Conservation (phyloP, 1,139 yeast genomes). For the Blastobotrys malaysiensis region DNA sequence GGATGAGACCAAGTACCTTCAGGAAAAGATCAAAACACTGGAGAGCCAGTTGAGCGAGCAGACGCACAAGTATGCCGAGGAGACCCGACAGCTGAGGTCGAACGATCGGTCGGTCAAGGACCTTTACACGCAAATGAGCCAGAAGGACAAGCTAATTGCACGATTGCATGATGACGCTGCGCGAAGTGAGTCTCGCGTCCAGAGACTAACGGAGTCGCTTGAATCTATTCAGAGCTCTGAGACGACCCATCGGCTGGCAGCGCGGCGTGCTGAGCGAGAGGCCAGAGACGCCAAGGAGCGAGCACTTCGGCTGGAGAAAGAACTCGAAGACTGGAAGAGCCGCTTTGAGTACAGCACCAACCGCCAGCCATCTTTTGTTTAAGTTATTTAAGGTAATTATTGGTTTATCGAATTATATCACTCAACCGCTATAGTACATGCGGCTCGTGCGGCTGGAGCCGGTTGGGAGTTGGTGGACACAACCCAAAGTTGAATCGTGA, state of each 20-base stretch:
- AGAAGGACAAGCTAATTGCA: conserved; percentile 26
- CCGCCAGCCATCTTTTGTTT: conserved; percentile 13
- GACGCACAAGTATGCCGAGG: conserved; percentile 31
- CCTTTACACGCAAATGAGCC: conserved; percentile 24
- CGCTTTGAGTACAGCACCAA: conserved; percentile 33
- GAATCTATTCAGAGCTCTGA: conserved; percentile 42
- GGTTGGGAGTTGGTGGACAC: neutral
- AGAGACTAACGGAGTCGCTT: conserved; percentile 36
- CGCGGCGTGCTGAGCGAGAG: conserved; percentile 45
- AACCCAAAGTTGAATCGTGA: neutral
- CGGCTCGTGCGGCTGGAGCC: neutral
- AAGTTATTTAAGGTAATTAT: conserved; percentile 1
- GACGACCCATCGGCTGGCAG: conserved; percentile 38
- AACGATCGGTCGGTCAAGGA: conserved; percentile 31
- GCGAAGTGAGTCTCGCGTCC: conserved; percentile 34
- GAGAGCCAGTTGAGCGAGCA: conserved; percentile 38
- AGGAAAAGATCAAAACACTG: conserved; percentile 31
- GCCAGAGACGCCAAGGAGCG: conserved; percentile 50
- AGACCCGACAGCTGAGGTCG: conserved; percentile 30
- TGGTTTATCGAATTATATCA: no score
- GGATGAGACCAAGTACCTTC: conserved; percentile 22
- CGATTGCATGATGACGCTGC: conserved; percentile 31
- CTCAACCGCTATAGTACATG: no score
- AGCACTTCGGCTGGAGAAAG: conserved; percentile 55
- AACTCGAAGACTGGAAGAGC: conserved; percentile 57